Percentiles rank a stretch among this genome's conserved stretches.
Conservation (phyloP, 2,329 filamentous ascomycete genomes). For the Arthroderma sp. region DNA sequence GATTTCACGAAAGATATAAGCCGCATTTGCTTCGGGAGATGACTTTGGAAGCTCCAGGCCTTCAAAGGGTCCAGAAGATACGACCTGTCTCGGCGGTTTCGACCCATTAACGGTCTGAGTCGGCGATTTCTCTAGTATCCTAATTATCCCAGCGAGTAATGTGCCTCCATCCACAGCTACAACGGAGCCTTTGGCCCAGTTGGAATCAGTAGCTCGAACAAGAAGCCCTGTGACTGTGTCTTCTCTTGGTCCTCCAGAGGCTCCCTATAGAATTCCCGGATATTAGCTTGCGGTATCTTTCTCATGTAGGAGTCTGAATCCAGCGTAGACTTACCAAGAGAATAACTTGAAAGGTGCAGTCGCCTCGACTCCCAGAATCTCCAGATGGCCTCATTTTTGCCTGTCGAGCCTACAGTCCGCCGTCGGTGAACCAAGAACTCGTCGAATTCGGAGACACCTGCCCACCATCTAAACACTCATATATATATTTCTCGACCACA, state of each 20-base stretch:
- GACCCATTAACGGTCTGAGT: conserved; percentile 9
- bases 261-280: conserved; percentile 47
- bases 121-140: conserved; percentile 48
- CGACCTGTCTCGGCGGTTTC: conserved; percentile 13
- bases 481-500: too few relatives aligned
- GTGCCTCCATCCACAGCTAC: conserved; percentile 91
- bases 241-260: conserved; percentile 80
- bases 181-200: conserved; percentile 71
- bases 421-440: too few relatives aligned
- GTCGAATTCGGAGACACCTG: too few relatives aligned
- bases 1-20: conserved; percentile 63
- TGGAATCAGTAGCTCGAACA: conserved; percentile 63
- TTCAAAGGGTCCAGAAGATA: conserved; percentile 59
- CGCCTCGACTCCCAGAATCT: conserved; percentile 9
- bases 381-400: too few relatives aligned
- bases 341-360: conserved; percentile 54
- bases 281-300: conserved; percentile 9
- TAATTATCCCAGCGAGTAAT: conserved; percentile 72
- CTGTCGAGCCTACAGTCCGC: too few relatives aligned
- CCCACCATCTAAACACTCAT: too few relatives aligned
- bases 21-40: conserved; percentile 62
- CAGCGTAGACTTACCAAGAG: conserved; percentile 50
- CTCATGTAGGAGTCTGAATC: conserved; percentile 10
- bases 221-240: conserved; percentile 81
- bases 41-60: conserved; percentile 58